phyloP scores from a whole-genome alignment of 331 rosid genomes.

The Cydonia oblonga region DNA sequence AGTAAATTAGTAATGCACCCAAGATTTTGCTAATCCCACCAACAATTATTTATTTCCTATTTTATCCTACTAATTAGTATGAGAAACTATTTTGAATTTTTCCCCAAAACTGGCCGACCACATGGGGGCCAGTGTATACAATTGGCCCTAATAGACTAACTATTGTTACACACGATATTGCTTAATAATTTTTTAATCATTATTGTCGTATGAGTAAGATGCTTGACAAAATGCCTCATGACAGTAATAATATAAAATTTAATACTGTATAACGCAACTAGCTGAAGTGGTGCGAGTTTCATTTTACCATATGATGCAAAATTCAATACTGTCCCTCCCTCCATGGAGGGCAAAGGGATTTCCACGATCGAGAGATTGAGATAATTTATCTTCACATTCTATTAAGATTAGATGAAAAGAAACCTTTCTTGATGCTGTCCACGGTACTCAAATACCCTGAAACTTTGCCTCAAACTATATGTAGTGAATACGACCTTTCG shows the following conservation, averaged over 20 bases:
- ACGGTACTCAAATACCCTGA: background rate
- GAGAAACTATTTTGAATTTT: no score
- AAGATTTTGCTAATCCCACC: no score
- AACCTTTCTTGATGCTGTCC: background rate
- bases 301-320: no score
- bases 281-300: background rate
- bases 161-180: no score
- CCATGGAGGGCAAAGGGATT: background rate
- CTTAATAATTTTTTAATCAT: accelerated
- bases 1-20: no score
- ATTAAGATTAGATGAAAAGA: background rate
- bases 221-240: no score
- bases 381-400: background rate
- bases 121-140: background rate
- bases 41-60: no score
- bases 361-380: background rate
- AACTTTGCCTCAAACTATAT: background rate
- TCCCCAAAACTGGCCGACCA: background rate
- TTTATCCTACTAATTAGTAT: no score
- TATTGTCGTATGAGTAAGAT: background rate
- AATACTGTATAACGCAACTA: no score
- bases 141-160: background rate
- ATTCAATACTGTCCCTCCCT: background rate
- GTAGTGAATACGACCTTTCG: background rate
- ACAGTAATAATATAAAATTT: no score